phyloP scores from a whole-genome alignment of 768 basidiomycete genomes.

The Agaricus subrufescens region DNA sequence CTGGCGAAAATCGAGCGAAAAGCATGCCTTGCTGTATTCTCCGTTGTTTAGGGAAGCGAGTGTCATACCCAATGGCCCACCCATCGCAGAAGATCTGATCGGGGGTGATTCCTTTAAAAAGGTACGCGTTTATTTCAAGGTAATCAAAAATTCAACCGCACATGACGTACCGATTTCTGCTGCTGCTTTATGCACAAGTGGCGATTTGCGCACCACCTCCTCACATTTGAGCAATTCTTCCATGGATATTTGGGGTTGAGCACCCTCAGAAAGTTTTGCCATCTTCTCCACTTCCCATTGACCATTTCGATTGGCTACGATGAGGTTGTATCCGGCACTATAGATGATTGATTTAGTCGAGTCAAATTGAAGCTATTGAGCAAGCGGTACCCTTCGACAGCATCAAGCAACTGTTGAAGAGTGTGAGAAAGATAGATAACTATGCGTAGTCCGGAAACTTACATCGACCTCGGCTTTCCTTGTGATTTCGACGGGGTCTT shows the following conservation, averaged over 20 bases:
- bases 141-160: background rate
- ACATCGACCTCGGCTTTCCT: conserved; percentile 80
- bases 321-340: conserved; percentile 49
- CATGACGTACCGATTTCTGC: conserved; percentile 62
- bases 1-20: conserved; percentile 69
- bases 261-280: conserved; percentile 54
- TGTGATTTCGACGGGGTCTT: conserved; percentile 45
- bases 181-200: conserved; percentile 63
- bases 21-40: conserved; percentile 79
- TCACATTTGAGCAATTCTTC: conserved; percentile 81
- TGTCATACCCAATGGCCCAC: conserved; percentile 90
- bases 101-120: conserved; percentile 51
- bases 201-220: conserved; percentile 61
- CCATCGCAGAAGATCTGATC: conserved; percentile 78
- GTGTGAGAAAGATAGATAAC: background rate
- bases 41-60: conserved; percentile 65
- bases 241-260: conserved; percentile 79
- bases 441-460: conserved; percentile 20
- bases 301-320: conserved; percentile 42
- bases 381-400: conserved; percentile 57
- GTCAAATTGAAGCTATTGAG: too few relatives aligned
- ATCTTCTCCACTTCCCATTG: conserved; percentile 63
- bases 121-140: background rate
- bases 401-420: conserved; percentile 62
- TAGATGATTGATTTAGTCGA: background rate